Base-by-base conservation (phyloP, 225 moss, liverwort and hornwort species). In the Ulota crispa region DNA sequence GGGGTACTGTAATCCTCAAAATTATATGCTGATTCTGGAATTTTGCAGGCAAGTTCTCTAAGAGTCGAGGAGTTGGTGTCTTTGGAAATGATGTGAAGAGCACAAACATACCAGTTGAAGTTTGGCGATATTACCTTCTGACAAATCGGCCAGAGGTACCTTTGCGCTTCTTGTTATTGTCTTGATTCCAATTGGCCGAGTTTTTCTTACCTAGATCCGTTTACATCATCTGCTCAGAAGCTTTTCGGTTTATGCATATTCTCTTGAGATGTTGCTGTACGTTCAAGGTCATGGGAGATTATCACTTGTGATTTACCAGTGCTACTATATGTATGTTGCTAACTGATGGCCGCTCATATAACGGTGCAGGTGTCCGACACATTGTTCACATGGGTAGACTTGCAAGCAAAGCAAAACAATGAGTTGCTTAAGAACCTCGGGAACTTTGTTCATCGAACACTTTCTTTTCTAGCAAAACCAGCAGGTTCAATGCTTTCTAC, bases 361-460 rank as follows among this genome's bases (percentile, higher is more conserved):
- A 52, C 63, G 28, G 14, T 80, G 79, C 83, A 88, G 88, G 88
- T 93, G 42, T 93, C 95, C 36, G 96, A 95, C 18, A 89, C 89
- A 12, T 67, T 82, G 72, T 97, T 97, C 82, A 93, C 94, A 12
- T 97, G 97, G 97, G 87, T 66, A 32, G 97, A 97, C 88, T 80
- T 97, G 85, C 97, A 97, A 92, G 95, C 97, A 15, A 97, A 97
- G 78, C 95, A 97, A 82, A 97, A 97, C 55, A 95, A 95, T 79
- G 97, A 97, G 79, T 82, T 97, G 84, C 86, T 97, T n/a, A 97
- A 97, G 81, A 97, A 97, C 60, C 90, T 97, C 8, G 97, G 97
- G 68, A 97, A 97, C 78, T 97, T 95, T 65, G 80, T 97, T 42
- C 95, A 95, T 82, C 91, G 97, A 68, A 81, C 92, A 14, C 92